These are phyloP conservation scores for Arbutus unedo DNA, from an alignment of 148 eudicot genomes.

Conservation along the genomic window DNA sequence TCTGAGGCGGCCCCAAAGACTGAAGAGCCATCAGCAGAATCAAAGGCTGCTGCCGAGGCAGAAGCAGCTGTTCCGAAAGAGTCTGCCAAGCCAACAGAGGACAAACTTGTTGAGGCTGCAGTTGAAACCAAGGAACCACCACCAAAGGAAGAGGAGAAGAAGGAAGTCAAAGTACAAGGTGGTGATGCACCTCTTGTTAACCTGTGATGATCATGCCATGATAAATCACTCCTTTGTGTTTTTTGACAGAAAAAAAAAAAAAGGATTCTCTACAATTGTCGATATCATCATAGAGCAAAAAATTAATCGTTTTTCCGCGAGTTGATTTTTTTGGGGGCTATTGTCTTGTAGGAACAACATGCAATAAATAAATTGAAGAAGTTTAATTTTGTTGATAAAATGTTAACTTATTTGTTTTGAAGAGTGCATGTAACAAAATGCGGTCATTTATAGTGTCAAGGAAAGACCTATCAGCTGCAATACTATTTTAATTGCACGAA, in stretches of 20 bases:
- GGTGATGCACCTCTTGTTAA: constrained; percentile 42
- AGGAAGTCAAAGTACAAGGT: not conserved
- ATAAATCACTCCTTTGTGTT: not conserved
- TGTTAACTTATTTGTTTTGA: not conserved
- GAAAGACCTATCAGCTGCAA: too few relatives aligned
- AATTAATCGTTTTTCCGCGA: not conserved
- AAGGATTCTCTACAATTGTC: not conserved
- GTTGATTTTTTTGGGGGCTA: constrained; percentile 9
- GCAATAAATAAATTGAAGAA: not conserved
- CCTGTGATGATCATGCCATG: constrained; percentile 10
- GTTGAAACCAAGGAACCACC: constrained; percentile 12
- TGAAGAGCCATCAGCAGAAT: constrained; percentile 5
- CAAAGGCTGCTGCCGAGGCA: constrained; percentile 18
- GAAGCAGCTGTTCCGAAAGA: constrained; percentile 23
- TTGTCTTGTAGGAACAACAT: not conserved
- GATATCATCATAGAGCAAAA: not conserved
- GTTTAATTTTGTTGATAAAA: not conserved
- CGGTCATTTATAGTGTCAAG: not conserved
- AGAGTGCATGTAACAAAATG: not conserved
- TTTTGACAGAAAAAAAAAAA: not conserved
- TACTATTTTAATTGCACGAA: too few relatives aligned
- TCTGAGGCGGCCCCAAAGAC: constrained; percentile 1
- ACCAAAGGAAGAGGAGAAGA: constrained; percentile 13
- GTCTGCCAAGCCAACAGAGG: constrained; percentile 13
- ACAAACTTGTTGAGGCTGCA: constrained; percentile 26